These are phyloP conservation scores for Fusarium albidum DNA, from an alignment of 2,329 filamentous ascomycete genomes.

Conservation along the genomic window DNA sequence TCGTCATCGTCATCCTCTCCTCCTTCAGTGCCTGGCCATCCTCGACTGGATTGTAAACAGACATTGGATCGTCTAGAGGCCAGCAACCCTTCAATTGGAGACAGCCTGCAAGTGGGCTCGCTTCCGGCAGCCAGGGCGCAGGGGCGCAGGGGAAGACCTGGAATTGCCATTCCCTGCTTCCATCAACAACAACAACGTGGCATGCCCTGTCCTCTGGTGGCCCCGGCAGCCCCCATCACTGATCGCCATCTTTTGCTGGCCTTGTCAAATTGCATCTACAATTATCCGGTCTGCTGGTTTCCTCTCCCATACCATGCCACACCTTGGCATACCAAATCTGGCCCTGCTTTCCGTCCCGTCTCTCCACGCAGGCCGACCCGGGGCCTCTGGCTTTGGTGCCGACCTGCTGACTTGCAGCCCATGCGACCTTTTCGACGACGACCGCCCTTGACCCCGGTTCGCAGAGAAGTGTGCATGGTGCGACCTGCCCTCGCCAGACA, in stretches of 20 bases:
- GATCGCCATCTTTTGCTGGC: slow-evolving; percentile 28
- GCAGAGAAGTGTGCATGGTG: slow-evolving; percentile 18
- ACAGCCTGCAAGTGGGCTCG: slow-evolving; percentile 30
- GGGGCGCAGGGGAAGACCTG: slow-evolving; percentile 18
- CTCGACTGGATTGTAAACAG: slow-evolving; percentile 18
- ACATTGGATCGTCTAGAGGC: slow-evolving; percentile 1
- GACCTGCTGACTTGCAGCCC: slow-evolving; percentile 38
- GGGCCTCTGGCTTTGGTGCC: slow-evolving; percentile 14
- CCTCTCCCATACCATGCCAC: neutral
- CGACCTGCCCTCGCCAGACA: slow-evolving; percentile 14
- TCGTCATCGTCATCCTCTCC: slow-evolving; percentile 2
- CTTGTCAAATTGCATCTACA: slow-evolving; percentile 28
- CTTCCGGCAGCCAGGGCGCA: slow-evolving; percentile 26
- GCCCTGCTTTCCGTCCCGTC: slow-evolving; percentile 4
- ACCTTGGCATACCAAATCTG: slow-evolving; percentile 3
- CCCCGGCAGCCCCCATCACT: slow-evolving; percentile 23
- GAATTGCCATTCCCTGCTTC: slow-evolving; percentile 11
- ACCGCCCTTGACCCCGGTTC: slow-evolving; percentile 5
- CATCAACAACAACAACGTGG: slow-evolving; percentile 30
- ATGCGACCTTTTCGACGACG: slow-evolving; percentile 32
- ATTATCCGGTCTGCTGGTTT: slow-evolving; percentile 35
- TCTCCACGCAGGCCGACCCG: slow-evolving; percentile 11
- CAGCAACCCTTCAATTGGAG: slow-evolving; percentile 9
- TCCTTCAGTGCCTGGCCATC: slow-evolving; percentile 1
- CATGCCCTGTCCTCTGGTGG: slow-evolving; percentile 23